Base-by-base conservation (phyloP, 2,329 filamentous ascomycete species). In the Pleurostoma richardsiae region DNA sequence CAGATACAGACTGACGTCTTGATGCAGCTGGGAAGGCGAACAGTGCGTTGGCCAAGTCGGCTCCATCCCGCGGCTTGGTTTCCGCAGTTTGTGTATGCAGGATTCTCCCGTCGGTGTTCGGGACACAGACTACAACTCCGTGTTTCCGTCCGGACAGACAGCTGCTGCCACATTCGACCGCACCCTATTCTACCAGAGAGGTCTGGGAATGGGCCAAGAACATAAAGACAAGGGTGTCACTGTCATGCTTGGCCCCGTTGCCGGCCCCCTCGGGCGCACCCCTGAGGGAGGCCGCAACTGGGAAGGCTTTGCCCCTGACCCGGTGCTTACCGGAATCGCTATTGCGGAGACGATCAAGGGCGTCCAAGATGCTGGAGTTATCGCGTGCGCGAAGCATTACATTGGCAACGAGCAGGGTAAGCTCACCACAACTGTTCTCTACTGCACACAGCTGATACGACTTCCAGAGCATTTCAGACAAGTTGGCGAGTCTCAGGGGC, bases 161-260 rank as follows among this genome's bases (percentile, higher is more conserved):
- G 79, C 88, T 30, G 91, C 86, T 10, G 87, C 89, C n/a, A 88
- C 90, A 1, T 96, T 86, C 77, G 86, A 91, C 64, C 80, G 85
- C 48, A 65, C 71, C 10, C 75, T 95, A 30, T 85, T 90, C 53
- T 86, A 86, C 62, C 70, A 72, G 38, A 82, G 86, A 45, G 87
- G 87, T 43, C 68, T 77, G 51, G 84, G 84, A 50, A 88, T 91
- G 81, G 87, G 85, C 29, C 64, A 75, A 42, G 87, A 91, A 62
- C 81, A 86, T 58, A 79, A 76, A 50, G 81, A 68, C 46, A 91
- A 91, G 69, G 89, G 85, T 51, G 77, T 86, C 45, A 87, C 86
- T 61, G 80, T 88, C 44, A 78, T 86, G 57, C 73, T 95, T 40
- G 87, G 86, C 2, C 88, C 87, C 27, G 86, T 85, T 3, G 82